Base-by-base conservation (phyloP, 1,284 basidiomycete genomes). In the Naganishia liquefaciens region DNA sequence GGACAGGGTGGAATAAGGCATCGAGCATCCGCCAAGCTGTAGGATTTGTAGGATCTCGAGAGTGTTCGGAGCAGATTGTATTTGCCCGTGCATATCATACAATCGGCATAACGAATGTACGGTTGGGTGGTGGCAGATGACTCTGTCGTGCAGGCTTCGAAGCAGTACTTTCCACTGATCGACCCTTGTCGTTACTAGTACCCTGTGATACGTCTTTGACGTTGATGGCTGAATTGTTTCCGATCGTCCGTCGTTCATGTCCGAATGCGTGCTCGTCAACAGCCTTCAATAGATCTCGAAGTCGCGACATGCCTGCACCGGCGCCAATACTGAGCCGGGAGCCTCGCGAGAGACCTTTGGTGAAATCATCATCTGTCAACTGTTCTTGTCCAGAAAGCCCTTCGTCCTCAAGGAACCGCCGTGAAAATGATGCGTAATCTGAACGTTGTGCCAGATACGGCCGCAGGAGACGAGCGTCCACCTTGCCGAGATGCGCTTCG, bases 381-480 rank as follows among this genome's bases (percentile, higher is more conserved):
- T 47, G 64, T 19, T 66, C 63, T 40, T 60, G 65, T 15, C 47
- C 49, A 54, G 64, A 30, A 67, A 69, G 43, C 21, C 70, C 71
- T 51, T 77, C 75, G 62, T 79, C 76, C 6, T 78, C 67, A 5
- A 73, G 70, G 6, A 79, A 68, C 15, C 71, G 70, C 30, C 72
- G 68, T 0, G 75, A 72, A 63, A 78, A 79, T 19, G 69, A 65
- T 5, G 72, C 72, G 65, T 82, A 99, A 77, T 99, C 96, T 67
- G 87, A 88, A 50, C 96, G 86, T 72, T 93, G 87, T 46, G 89
- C 85, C 27, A 99, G 84, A 76, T 97, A 99, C 0, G 96, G 96
- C 54, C 89, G 87, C 33, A 99, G 84, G 28, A 98, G 82, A 17
- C 84, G 83, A 3, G 90, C 81, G 72, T 99, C 95, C 71, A 99